Evolutionary conservation across 108 stramenopile genomes (phyloP).

Genomic region (Fragilariopsis cylindrus): DNA sequence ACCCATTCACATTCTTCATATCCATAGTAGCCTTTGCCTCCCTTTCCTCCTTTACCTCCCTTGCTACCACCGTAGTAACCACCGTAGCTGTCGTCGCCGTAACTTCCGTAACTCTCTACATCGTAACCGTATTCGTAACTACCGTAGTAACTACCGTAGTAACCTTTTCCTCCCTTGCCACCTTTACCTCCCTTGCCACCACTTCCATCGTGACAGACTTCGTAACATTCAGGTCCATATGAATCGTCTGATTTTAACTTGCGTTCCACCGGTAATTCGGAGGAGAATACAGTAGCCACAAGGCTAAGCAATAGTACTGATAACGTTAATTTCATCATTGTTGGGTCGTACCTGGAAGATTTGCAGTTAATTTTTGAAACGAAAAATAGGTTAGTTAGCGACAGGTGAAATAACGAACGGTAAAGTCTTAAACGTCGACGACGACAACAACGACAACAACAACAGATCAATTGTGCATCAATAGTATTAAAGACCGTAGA

Average conservation of each 20-base stretch:
- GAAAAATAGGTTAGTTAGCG: too few relatives aligned
- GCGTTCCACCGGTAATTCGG: not conserved
- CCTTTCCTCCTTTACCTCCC: not conserved
- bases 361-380: not conserved
- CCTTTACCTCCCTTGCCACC: not conserved
- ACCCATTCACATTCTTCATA: not conserved
- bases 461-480: too few relatives aligned
- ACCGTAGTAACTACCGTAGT: not conserved
- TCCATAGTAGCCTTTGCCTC: not conserved
- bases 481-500: too few relatives aligned
- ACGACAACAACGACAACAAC: too few relatives aligned
- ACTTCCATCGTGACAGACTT: not conserved
- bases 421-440: too few relatives aligned
- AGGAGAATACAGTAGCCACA: not conserved
- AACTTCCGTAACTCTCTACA: not conserved
- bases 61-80: slow-evolving; percentile 11
- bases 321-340: not conserved
- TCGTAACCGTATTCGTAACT: not conserved
- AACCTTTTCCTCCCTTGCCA: not conserved
- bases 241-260: not conserved
- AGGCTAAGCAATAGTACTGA: not conserved
- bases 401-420: too few relatives aligned
- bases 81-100: slow-evolving; percentile 1
- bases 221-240: not conserved
- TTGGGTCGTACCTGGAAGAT: not conserved